These are phyloP conservation scores for Solanum rostratum DNA, from an alignment of 257 asterid species.

Conservation along the genomic window DNA sequence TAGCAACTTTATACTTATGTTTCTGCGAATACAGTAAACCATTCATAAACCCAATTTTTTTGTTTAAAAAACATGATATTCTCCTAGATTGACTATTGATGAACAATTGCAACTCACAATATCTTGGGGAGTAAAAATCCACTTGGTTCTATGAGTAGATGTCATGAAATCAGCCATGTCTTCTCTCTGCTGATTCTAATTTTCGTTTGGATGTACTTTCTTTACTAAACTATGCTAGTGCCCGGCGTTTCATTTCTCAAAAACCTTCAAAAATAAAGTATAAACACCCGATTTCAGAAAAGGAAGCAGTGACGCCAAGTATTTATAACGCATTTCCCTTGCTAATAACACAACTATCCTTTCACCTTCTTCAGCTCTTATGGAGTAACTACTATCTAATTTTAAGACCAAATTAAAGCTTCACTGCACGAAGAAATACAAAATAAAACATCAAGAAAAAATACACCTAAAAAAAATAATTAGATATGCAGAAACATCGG, in stretches of 20 bases:
- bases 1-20: conserved; percentile 73
- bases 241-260: background rate
- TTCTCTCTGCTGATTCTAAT: background rate
- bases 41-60: background rate
- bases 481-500: background rate
- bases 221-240: background rate
- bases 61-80: background rate
- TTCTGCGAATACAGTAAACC: conserved; percentile 22
- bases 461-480: background rate
- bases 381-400: background rate
- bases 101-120: conserved; percentile 29
- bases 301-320: too few relatives aligned
- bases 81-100: background rate
- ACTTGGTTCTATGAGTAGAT: conserved; percentile 81
- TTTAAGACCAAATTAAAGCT: background rate
- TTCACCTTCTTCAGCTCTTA: background rate
- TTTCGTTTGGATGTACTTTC: background rate
- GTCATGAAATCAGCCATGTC: conserved; percentile 73
- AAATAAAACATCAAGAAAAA: background rate
- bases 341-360: background rate
- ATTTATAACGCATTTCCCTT: background rate
- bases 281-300: background rate
- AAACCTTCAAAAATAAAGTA: background rate
- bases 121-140: conserved; percentile 77
- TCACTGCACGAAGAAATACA: background rate